Base-by-base conservation (phyloP, 345 rosid genomes). In the Populus nigra region DNA sequence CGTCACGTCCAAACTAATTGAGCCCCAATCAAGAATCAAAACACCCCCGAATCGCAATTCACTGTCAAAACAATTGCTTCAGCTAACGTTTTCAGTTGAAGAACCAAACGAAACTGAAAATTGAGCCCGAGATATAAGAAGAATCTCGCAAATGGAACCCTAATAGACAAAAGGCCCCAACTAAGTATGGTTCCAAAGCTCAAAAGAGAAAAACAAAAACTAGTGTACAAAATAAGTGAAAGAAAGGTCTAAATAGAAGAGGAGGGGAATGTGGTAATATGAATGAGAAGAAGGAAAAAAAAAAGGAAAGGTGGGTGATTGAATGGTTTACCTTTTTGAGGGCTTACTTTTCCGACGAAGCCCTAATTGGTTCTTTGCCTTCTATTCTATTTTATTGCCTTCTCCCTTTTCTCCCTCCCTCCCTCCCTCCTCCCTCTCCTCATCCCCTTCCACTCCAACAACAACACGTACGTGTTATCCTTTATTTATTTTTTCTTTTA, bases 281-380 rank as follows among this genome's bases (percentile, higher is more conserved):
- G 65, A 59, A 59, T 59, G 71, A 71, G 33, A 31, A 31, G 33
- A 33, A 33, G 36, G 0, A 33, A 5, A 33, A 33, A 33, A 35
- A 50, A 62, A 31, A 29, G 73, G 63, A 65, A 31, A 41, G 41
- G 16, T 36, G 62, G 68, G 71, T 23, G 29, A 59, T 59, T 59
- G 29, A 59, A 59, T 59, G 65, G 65, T 59, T 77, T 69, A 78
- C 83, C 84, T 78, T 81, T 76, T 59, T 17, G 75, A 66, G 74
- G 75, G 78, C 73, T 81, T 78, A 75, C 85, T 85, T 43, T 82
- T 82, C 87, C 85, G 81, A 77, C 85, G 76, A 72, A 84, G 73
- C 47, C 65, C 79, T 76, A 66, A 73, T 81, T 81, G 74, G 72
- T 49, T 4, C 27, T 29, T 41, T 65, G 65, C 8, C 35, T 39